Evolutionary conservation across 305 asterid species (phyloP).

Genomic region (Solanum hybrid): DNA sequence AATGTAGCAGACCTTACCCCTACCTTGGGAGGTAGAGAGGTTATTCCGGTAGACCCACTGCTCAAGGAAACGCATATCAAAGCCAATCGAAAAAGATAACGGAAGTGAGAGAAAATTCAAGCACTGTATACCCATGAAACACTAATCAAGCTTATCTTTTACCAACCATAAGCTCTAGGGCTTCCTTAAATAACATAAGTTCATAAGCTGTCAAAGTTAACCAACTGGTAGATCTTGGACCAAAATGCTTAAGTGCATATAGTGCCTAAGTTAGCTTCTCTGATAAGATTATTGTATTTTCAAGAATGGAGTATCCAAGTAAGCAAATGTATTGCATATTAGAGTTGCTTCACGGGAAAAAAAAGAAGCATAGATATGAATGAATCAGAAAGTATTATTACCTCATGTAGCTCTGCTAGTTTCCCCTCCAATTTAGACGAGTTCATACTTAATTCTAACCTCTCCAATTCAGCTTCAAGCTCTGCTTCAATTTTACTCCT

Average conservation of each 20-base stretch:
- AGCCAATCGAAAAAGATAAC: background rate
- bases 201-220: background rate
- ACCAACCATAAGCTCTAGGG: background rate
- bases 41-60: background rate
- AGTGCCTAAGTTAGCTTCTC: background rate
- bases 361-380: background rate
- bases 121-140: background rate
- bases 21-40: background rate
- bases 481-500: conserved; percentile 80
- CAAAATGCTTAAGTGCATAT: background rate
- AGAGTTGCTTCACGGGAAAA: background rate
- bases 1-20: background rate
- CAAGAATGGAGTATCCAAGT: background rate
- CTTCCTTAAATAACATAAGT: background rate
- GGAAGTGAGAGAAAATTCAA: background rate
- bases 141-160: background rate
- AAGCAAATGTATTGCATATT: background rate
- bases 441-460: conserved; percentile 57
- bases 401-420: conserved; percentile 40
- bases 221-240: background rate
- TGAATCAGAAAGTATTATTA: conserved; percentile 16
- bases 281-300: background rate
- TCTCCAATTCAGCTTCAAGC: conserved; percentile 91
- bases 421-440: conserved; percentile 42
- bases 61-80: background rate